Evolutionary conservation across 2,329 filamentous ascomycete species (phyloP), one percentile per base, ranked within the genome.

Genomic region (Aspergillus sp.): DNA sequence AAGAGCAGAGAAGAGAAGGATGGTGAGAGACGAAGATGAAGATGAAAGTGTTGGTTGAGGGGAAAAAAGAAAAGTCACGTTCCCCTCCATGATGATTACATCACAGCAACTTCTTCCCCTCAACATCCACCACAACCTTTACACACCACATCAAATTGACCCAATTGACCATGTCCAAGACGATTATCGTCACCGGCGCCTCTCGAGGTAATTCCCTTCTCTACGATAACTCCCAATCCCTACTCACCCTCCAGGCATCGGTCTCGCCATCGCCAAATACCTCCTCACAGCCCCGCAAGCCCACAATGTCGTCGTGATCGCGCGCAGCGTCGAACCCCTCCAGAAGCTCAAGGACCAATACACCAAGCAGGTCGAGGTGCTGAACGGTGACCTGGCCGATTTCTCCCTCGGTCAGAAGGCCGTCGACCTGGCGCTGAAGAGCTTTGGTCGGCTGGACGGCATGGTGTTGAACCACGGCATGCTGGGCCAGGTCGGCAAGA

Each of bases 381-480:
- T 86, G 13, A 73, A 78, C 2, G 83, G 82, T n/a, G 84, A 88
- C 57, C 69, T 85, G 10, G 68, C 76, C 1, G 80, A 85, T 58
- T 66, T 78, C 21, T 72, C 69, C 0, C 66, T 88, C 23, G 81
- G 84, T 3, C 71, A 79, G 1, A 82, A 82, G 65, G 81, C 88
- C 4, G 83, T 90, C 4, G 77, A 86, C 3, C 73, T 85, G 1
- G 88, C 91, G 0, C 65, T 88, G 10, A 74, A 81, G 23, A 75
- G 81, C 0, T 97, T 90, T 69, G 87, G 86, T 9, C 78, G 77
- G 45, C 73, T 99, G 4, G 91, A 99, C 67, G 88, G 86, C 1
- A 69, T 99, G 42, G 84, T 99, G 11, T 76, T 97, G 56, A 97
- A 97, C 71, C 94, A 99, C 68, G 92, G 91, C 17, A 78, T 85